Base-by-base conservation (phyloP, 306 rosid species). In the Ammopiptanthus mongolicus region DNA sequence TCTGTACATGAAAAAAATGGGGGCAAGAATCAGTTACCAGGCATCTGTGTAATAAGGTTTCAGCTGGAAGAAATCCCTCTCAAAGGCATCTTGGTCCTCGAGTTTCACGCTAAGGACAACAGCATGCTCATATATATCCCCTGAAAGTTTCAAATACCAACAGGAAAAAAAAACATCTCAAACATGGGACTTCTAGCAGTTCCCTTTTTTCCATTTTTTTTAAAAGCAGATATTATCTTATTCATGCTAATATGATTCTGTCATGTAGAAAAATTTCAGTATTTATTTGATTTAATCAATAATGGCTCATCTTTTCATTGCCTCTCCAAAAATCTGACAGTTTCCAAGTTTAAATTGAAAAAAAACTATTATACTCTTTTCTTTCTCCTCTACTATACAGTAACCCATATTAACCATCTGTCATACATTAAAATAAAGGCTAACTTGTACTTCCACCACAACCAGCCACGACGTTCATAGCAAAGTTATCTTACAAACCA, bases 41-140 rank as follows among this genome's bases (percentile, higher is more conserved):
- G 95, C 98, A 89, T 96, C 99, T 8, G 93, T 89, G 71, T 92
- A 96, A 46, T 96, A 92, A 29, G 97, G 97, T 81, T 96, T 96
- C 88, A 96, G 79, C 82, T 96, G 99, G 81, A 85, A 90, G 86
- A 96, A 96, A 89, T 92, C 96, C 73, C 98, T 87, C 78, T 92
- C 99, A 76, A 96, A 95, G 28, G 99, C 97, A 83, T 89, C 99
- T 76, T 96, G 96, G 78, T 96, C 97, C 87, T 96, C 98, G 3
- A 48, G 62, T 86, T 92, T 92, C 73, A 96, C 98, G 64, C 99
- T 90, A 25, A 92, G 89, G 71, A 96, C 84, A 67, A 96, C 98
- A 25, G 98, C 98, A 58, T 96, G 97, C 88, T 96, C 99, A 0
- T 96, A 96, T 73, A 96, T 89, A 76, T 96, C 91, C 87, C 99